These are phyloP conservation scores for Dryas drummondii DNA, from an alignment of 306 rosid genomes.

Conservation along the genomic window DNA sequence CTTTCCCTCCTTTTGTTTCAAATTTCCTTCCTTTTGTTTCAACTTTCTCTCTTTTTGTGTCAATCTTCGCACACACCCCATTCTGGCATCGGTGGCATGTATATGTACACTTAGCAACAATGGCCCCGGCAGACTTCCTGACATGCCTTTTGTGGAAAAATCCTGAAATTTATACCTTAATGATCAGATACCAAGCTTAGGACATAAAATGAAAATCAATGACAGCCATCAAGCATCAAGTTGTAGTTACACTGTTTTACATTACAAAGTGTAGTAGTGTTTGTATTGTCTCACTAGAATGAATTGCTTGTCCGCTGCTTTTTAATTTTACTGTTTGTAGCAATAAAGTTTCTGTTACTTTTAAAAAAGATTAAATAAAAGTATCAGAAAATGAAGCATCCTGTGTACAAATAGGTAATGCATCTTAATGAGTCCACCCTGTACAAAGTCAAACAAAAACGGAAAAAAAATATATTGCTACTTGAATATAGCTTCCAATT, in stretches of 20 bases:
- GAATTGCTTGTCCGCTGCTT: no score
- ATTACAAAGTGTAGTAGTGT: not conserved
- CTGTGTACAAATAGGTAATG: not conserved
- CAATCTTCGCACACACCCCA: slow-evolving; percentile 41
- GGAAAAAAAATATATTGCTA: not conserved
- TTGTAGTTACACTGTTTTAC: not conserved
- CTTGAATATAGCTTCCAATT: not conserved
- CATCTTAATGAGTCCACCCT: not conserved
- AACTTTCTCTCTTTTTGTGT: slow-evolving; percentile 44
- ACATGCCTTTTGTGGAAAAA: slow-evolving; percentile 89
- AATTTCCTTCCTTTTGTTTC: slow-evolving; percentile 42
- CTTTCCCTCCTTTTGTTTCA: slow-evolving; percentile 42
- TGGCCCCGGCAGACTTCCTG: slow-evolving; percentile 57
- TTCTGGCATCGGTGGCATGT: slow-evolving; percentile 73
- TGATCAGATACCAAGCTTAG: slow-evolving; percentile 26
- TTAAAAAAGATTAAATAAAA: not conserved
- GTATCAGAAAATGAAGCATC: not conserved
- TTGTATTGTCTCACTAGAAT: no score
- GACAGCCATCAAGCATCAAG: slow-evolving; percentile 2
- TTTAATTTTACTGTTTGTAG: no score
- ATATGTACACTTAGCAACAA: slow-evolving; percentile 43
- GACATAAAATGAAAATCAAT: slow-evolving; percentile 17
- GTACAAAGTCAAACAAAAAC: not conserved
- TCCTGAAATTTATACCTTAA: slow-evolving; percentile 47
- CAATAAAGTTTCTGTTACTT: no score